Evolutionary conservation across 1,139 yeast species (phyloP), one percentile per base, ranked within the genome.

Genomic region (Meyerozyma smithsonii): DNA sequence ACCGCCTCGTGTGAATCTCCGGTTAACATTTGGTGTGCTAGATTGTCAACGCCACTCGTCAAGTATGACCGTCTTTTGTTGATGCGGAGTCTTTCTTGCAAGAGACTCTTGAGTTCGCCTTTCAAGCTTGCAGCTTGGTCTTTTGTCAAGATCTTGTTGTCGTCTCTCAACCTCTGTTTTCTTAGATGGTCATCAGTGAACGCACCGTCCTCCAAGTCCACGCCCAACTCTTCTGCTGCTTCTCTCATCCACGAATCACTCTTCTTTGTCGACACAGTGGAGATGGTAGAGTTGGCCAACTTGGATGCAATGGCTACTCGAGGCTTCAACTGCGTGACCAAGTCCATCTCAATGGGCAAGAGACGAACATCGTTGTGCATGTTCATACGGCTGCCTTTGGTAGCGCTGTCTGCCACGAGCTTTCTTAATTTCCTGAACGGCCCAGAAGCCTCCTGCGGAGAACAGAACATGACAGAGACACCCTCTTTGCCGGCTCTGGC

Each of bases 401-500:
- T 50, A 14, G 60, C 56, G 38, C 65, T 64, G 38, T 55, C 58
- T 0, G 82, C 74, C 35, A 84, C 72, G 24, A 84, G 66, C 48
- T 75, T 79, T 51, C 95, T 74, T 41, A 92, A 72, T 57, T 84
- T 87, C 54, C 77, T 74, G 48, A 92, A 69, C 0, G 97, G 94
- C 0, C 96, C 96, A 42, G 89, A 77, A 0, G 95, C 85, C 58
- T 92, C 99, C 47, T 85, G 90, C 11, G 97, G 97, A 3, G 96
- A 85, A 53, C 97, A 89, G 42, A 92, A 70, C 75, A 89, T 81
- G 30, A 94, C 83, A 2, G 97, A 84, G 15, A 92, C 96, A 69
- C 99, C 99, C 57, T 87, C 94, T 40, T 76, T 77, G 0, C 94
- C 92, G 2, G 95, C 97, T 71, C 99, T 84, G 0, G 96, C 98